These are phyloP conservation scores for Colletotrichum sp. DNA, from an alignment of 2,329 filamentous ascomycete species.

Conservation along the genomic window DNA sequence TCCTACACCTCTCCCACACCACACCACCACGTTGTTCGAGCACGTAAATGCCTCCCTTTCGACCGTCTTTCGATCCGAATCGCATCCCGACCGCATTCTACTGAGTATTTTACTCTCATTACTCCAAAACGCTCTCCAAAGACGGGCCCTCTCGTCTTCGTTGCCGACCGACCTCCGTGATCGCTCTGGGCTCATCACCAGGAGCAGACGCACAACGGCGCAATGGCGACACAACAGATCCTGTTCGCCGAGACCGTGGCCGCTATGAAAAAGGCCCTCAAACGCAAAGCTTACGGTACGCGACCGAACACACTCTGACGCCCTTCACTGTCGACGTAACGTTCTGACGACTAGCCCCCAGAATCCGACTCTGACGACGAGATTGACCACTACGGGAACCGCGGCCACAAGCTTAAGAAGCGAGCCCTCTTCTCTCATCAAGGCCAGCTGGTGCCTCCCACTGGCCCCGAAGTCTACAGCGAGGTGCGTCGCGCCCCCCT, in stretches of 20 bases:
- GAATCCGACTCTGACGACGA: constrained; percentile 81
- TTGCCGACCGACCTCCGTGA: constrained; percentile 3
- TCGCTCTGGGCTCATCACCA: constrained; percentile 9
- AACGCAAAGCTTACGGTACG: constrained; percentile 67
- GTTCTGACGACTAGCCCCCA: constrained; percentile 37
- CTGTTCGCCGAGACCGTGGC: constrained; percentile 71
- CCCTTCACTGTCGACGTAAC: background rate
- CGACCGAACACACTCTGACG: background rate
- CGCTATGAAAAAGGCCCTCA: constrained; percentile 72
- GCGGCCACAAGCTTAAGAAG: constrained; percentile 81
- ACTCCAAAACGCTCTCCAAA: background rate
- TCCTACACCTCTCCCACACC: constrained; percentile 10
- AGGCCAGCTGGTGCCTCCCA: constrained; percentile 71
- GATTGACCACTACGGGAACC: constrained; percentile 73
- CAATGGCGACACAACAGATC: constrained; percentile 60
- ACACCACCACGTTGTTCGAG: background rate
- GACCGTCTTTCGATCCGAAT: background rate
- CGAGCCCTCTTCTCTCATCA: constrained; percentile 73
- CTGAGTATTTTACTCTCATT: background rate
- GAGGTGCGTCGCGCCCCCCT: constrained; percentile 57
- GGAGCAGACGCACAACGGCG: background rate
- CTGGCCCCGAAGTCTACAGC: constrained; percentile 72
- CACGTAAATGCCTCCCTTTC: constrained; percentile 9
- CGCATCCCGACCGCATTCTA: background rate
- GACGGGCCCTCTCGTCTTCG: background rate